Base-by-base conservation (phyloP, 768 basidiomycete genomes). In the Tulasnella sp. region DNA sequence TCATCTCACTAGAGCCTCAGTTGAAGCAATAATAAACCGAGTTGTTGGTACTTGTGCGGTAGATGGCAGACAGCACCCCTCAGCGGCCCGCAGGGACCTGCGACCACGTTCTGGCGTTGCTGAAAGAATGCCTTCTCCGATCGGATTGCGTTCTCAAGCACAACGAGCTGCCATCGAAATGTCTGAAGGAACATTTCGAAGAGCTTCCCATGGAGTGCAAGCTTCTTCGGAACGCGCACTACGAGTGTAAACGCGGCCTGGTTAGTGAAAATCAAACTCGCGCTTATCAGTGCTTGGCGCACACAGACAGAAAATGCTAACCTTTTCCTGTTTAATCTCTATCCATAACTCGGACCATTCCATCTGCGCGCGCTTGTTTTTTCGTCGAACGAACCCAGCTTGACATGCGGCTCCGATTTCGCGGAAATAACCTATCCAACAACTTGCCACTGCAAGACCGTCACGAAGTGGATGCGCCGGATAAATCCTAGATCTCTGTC, bases 121-220 rank as follows among this genome's bases (percentile, higher is more conserved):
- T 97, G 83, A 96, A 94, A 83, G 90, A 93, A 80, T 97, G 96
- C 82, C 85, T 97, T 6, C 88, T 96, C 83, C 90, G 89, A 83
- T 94, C 95, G 0, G 94, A 97, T 83, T 97, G 96, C 84, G 96
- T 97, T 74, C 84, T 93, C 34, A 94, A 93, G 83, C 87, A 95
- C 42, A 90, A 92, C 2, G 86, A 87, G 77, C 87, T 93, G n/a
- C 96, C 96, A 9, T 95, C 94, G 0, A 93, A 94, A 42, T 97
- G 96, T 85, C 88, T 97, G 73, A 91, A 89, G 82, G 84, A 93
- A 38, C 93, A 96, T 85, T 86, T 85, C 34, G 87, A 91, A 77
- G 92, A 95, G 81, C 88, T 97, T 36, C 95, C 96, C 2, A 91
- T 93, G 82, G 88, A 92, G 82, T 97, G 96, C 84, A 90, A 91